Conservation (phyloP, 345 rosid species). For the Gossypium ekmanianum region DNA sequence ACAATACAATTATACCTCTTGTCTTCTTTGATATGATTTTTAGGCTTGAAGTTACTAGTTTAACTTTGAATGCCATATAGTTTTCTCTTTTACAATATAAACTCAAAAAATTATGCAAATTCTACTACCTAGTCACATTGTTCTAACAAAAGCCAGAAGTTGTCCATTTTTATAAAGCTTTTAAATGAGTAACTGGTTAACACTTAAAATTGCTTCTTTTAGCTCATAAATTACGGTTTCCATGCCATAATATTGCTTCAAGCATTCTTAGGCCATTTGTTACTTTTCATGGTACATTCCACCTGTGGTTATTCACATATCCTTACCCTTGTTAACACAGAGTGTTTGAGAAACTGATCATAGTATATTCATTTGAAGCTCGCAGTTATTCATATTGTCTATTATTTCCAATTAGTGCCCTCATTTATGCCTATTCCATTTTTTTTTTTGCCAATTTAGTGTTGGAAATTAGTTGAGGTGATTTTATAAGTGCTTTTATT, state of each 20-base stretch:
- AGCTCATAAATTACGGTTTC: neutral
- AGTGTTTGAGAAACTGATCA: neutral
- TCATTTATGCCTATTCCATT: too few species aligned
- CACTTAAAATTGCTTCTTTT: conserved; percentile 9
- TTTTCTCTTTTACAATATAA: conserved; percentile 1
- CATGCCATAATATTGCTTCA: neutral
- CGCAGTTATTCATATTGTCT: neutral
- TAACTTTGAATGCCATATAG: neutral
- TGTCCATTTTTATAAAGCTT: neutral
- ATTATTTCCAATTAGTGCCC: neutral
- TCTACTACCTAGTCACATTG: neutral
- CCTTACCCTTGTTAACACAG: neutral
- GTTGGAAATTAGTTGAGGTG: too few species aligned
- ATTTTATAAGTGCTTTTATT: neutral
- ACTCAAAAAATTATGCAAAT: neutral
- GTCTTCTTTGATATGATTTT: neutral
- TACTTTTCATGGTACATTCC: neutral
- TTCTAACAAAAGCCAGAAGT: neutral
- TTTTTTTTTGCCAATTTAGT: too few species aligned
- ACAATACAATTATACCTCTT: neutral
- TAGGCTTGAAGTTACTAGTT: neutral
- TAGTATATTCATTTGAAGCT: neutral
- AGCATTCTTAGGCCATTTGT: neutral
- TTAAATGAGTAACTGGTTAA: neutral
- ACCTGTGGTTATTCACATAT: neutral